Conservation (phyloP, 2,329 filamentous ascomycete species). For the Colletotrichum plurivorum region DNA sequence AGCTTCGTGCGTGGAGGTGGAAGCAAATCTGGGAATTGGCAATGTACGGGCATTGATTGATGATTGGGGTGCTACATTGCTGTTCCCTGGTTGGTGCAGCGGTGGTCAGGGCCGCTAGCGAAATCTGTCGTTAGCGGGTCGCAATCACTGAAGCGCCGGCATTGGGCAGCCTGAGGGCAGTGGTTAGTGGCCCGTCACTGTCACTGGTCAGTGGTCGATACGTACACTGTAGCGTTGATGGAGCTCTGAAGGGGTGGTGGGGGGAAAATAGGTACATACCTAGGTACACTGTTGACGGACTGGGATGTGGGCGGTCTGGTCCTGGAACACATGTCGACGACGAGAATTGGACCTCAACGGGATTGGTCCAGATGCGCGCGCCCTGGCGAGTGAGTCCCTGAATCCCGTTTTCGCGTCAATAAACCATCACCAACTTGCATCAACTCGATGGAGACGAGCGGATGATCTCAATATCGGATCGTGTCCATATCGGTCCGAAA, state of each 20-base stretch:
- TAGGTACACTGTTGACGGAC: not conserved
- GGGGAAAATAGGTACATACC: not conserved
- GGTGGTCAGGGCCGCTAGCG: constrained; percentile 17
- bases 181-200: no score
- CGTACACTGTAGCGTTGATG: no score
- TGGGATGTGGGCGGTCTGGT: constrained; percentile 37
- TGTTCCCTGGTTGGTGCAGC: constrained; percentile 21
- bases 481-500: not conserved
- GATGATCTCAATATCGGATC: not conserved
- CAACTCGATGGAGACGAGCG: constrained; percentile 16
- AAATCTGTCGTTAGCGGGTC: constrained; percentile 32
- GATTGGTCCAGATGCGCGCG: constrained; percentile 8
- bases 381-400: not conserved
- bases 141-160: constrained; percentile 19
- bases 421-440: not conserved
- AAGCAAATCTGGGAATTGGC: constrained; percentile 29
- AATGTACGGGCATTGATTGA: constrained; percentile 7
- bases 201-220: no score
- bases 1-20: constrained; percentile 26
- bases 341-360: constrained; percentile 1
- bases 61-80: no score
- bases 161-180: constrained; percentile 10
- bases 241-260: not conserved
- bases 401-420: not conserved
- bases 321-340: constrained; percentile 17